Conservation (phyloP, 306 rosid species). For the Benincasa hispida region DNA sequence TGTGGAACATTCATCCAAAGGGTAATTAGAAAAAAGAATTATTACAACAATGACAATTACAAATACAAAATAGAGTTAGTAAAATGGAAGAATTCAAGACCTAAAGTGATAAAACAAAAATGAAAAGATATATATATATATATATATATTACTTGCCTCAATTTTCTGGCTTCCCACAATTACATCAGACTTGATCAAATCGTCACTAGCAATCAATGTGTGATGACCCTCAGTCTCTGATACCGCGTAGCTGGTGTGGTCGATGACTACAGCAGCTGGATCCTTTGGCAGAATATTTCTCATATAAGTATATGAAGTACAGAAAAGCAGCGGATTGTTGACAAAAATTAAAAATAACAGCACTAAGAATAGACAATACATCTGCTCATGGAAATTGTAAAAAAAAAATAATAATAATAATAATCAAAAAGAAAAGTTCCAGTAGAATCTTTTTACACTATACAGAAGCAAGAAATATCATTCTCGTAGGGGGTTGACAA, state of each 20-base stretch:
- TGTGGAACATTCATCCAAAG: constrained; percentile 16
- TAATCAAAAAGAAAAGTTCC: background rate
- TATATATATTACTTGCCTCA: constrained; percentile 38
- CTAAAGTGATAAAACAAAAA: background rate
- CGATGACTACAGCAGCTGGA: constrained; percentile 57
- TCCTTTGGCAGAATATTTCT: constrained; percentile 27
- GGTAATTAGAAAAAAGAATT: constrained; percentile 13
- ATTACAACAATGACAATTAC: background rate
- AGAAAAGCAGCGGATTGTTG: background rate
- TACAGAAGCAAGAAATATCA: background rate
- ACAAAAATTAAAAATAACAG: background rate
- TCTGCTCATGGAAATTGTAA: background rate
- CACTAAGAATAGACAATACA: background rate
- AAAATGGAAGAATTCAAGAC: background rate
- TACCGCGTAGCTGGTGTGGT: constrained; percentile 76
- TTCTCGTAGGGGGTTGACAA: background rate
- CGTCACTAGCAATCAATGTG: constrained; percentile 76
- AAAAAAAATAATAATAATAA: no score
- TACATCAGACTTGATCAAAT: constrained; percentile 60
- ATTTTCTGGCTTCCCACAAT: constrained; percentile 66
- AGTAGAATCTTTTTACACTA: background rate
- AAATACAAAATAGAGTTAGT: background rate
- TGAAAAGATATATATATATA: background rate
- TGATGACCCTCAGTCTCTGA: constrained; percentile 78
- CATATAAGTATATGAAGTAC: background rate